Conservation (phyloP, 257 asterid species). For the Dorcoceras hygrometricum region DNA sequence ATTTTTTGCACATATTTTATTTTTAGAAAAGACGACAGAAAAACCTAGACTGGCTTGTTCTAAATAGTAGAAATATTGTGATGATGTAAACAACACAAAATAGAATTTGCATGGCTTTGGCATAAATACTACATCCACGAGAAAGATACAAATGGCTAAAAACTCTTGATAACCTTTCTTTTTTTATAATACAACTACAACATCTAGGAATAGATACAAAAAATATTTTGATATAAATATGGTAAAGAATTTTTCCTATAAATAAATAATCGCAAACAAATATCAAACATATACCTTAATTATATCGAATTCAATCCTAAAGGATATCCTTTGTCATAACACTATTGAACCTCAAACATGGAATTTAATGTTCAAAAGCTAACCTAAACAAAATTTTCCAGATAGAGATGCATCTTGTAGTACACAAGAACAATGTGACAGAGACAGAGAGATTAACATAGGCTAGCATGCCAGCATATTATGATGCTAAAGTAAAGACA, state of each 20-base stretch:
- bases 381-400: background rate
- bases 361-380: background rate
- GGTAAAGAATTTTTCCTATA: background rate
- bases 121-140: background rate
- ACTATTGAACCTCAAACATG: background rate
- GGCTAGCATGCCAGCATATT: background rate
- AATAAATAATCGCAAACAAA: no score
- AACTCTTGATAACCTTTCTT: background rate
- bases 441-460: background rate
- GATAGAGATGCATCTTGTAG: conserved; percentile 5
- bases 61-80: background rate
- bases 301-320: background rate
- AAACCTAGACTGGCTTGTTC: background rate
- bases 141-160: background rate
- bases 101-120: background rate
- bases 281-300: background rate
- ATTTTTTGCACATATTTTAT: background rate
- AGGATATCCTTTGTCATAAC: background rate
- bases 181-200: background rate
- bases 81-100: background rate
- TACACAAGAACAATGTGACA: conserved; percentile 3
- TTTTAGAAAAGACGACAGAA: background rate
- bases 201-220: background rate
- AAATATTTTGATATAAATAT: no score
- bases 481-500: background rate